Percentiles rank a stretch among this genome's conserved stretches.
phyloP scores from a whole-genome alignment of 2,329 filamentous ascomycete species.

The Fusarium marasasianum region DNA sequence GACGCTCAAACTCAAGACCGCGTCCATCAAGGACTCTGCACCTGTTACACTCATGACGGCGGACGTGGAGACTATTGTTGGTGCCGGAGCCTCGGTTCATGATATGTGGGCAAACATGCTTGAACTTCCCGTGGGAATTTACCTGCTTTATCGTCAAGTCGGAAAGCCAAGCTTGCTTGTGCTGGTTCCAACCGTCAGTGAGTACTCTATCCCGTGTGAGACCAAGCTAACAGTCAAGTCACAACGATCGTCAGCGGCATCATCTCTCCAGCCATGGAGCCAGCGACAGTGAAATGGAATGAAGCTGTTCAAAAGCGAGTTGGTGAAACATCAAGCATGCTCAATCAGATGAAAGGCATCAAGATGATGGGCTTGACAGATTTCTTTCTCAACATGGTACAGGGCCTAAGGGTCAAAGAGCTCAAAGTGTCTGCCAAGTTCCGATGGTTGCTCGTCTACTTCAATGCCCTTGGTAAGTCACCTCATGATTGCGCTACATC shows the following conservation, averaged over 20 bases:
- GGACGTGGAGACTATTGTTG: conserved; percentile 52
- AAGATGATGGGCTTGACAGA: conserved; percentile 56
- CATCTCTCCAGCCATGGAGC: conserved; percentile 44
- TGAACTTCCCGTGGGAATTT: conserved; percentile 51
- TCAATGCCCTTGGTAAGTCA: conserved; percentile 44
- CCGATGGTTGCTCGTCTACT: conserved; percentile 47
- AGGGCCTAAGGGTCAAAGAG: conserved; percentile 49
- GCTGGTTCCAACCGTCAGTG: conserved; percentile 42
- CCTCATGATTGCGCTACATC: accelerated
- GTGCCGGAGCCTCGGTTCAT: conserved; percentile 42
- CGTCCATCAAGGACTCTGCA: conserved; percentile 48
- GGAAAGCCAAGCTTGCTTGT: conserved; percentile 44
- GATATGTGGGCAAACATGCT: conserved; percentile 53
- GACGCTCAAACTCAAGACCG: conserved; percentile 48
- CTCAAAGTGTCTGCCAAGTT: conserved; percentile 51
- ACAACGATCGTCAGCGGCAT: conserved; percentile 32
- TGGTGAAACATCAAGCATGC: conserved; percentile 51
- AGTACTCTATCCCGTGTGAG: background rate
- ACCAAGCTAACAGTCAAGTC: conserved; percentile 6
- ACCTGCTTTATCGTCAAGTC: conserved; percentile 49
- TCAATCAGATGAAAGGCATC: conserved; percentile 54
- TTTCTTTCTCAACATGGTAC: conserved; percentile 46
- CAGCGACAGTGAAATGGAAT: conserved; percentile 51
- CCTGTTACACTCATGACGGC: conserved; percentile 58
- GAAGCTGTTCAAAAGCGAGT: conserved; percentile 53